phyloP scores from a whole-genome alignment of 345 rosid species.

The Cardamine resedifolia region DNA sequence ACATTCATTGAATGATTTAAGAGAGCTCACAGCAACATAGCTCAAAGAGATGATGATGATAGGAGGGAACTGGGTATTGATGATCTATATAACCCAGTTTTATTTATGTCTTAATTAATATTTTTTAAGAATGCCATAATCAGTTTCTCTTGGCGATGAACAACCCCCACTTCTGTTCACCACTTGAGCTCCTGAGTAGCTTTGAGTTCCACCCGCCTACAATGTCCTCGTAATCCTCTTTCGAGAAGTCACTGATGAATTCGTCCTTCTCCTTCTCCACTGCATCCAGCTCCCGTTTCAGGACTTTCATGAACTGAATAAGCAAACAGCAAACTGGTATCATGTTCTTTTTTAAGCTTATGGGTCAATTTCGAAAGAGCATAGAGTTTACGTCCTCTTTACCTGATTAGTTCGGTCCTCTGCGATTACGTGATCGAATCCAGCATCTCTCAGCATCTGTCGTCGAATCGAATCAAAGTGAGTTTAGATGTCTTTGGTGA shows the following conservation, averaged over 20 bases:
- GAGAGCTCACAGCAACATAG: slow-evolving; percentile 3
- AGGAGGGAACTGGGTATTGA: neutral
- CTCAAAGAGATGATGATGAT: slow-evolving; percentile 4
- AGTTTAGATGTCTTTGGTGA: neutral
- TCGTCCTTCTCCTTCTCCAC: slow-evolving; percentile 75
- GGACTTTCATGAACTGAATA: slow-evolving; percentile 68
- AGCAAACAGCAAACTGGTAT: neutral
- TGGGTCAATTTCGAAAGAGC: neutral
- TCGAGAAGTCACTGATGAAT: slow-evolving; percentile 74
- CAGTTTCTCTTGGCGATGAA: slow-evolving; percentile 59
- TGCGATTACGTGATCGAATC: slow-evolving; percentile 67
- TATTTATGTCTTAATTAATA: neutral
- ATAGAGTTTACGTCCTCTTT: neutral
- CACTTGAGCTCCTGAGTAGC: slow-evolving; percentile 61
- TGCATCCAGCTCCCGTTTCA: slow-evolving; percentile 60
- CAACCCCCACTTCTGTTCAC: slow-evolving; percentile 83
- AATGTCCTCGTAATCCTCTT: slow-evolving; percentile 70
- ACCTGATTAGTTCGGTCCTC: slow-evolving; percentile 94
- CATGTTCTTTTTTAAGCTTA: neutral
- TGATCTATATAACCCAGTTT: neutral
- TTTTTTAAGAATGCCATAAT: slow-evolving; percentile 9
- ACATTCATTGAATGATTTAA: neutral
- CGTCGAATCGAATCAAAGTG: too few relatives aligned
- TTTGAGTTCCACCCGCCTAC: slow-evolving; percentile 83
- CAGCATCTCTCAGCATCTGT: slow-evolving; percentile 89